phyloP scores from a whole-genome alignment of 1,139 yeast species.

The Entelexis paramagnoliae region DNA sequence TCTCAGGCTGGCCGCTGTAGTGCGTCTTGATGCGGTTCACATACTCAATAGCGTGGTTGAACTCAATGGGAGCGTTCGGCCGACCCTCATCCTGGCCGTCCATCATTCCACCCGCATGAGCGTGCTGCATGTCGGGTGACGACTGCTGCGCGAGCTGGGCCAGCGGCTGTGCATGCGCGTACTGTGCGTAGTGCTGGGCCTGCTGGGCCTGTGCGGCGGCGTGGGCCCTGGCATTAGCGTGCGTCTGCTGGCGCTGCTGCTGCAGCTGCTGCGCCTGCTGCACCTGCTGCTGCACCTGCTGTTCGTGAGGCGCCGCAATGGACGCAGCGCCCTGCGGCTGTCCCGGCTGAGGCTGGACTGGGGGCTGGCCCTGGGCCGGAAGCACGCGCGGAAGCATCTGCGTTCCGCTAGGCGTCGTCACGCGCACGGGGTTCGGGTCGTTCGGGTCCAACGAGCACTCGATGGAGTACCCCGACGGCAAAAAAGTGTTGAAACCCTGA shows the following conservation, averaged over 20 bases:
- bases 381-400: constrained; percentile 45
- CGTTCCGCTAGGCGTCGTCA: constrained; percentile 91
- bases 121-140: constrained; percentile 28
- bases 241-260: constrained; percentile 21
- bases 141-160: constrained; percentile 29
- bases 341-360: constrained; percentile 12
- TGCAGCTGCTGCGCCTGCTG: constrained; percentile 21
- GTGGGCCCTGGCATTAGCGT: constrained; percentile 17
- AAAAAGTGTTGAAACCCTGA: constrained; percentile 93
- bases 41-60: constrained; percentile 91
- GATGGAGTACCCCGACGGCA: constrained; percentile 93
- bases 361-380: constrained; percentile 12
- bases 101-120: neutral
- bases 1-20: constrained; percentile 89
- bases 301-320: constrained; percentile 8
- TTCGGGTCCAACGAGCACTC: constrained; percentile 84
- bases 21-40: constrained; percentile 93
- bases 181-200: constrained; percentile 20
- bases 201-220: constrained; percentile 19
- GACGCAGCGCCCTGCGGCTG: constrained; percentile 9
- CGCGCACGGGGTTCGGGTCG: constrained; percentile 87
- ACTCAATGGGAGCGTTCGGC: constrained; percentile 56
- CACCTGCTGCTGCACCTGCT: constrained; percentile 19
- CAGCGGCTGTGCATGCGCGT: constrained; percentile 21
- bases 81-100: constrained; percentile 33